Conservation (phyloP, 441 rosid species). For the Corymbia calophylla region DNA sequence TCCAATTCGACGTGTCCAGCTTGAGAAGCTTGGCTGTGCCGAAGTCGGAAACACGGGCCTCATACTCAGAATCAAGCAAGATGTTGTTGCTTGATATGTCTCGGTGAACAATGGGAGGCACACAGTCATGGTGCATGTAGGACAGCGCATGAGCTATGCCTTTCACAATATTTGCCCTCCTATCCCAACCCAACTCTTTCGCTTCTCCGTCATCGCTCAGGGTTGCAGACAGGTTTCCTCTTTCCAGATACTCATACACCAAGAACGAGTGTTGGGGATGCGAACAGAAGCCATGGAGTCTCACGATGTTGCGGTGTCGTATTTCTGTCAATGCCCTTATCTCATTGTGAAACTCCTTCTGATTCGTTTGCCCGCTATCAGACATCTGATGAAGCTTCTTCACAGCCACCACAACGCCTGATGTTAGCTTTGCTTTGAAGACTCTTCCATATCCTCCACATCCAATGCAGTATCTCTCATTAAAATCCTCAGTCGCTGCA, state of each 20-base stretch:
- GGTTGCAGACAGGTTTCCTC: not conserved
- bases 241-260: not conserved
- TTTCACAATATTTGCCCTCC: not conserved
- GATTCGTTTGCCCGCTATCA: not conserved
- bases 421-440: not conserved
- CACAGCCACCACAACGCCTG: not conserved
- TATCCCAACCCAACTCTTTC: not conserved
- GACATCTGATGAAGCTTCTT: not conserved
- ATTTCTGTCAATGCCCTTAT: not conserved
- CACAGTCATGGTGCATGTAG: not conserved
- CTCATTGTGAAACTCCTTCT: not conserved
- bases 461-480: not conserved
- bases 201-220: not conserved
- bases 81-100: not conserved
- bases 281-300: not conserved
- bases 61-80: not conserved
- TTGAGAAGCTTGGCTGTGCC: not conserved
- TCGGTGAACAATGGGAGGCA: not conserved
- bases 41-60: not conserved
- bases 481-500: not conserved
- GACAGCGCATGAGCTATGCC: not conserved
- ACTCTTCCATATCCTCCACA: not conserved
- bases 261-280: not conserved
- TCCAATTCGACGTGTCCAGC: not conserved
- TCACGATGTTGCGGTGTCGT: not conserved